These are phyloP conservation scores for Schizophyllum amplum DNA, from an alignment of 1,284 basidiomycete genomes.

Conservation along the genomic window DNA sequence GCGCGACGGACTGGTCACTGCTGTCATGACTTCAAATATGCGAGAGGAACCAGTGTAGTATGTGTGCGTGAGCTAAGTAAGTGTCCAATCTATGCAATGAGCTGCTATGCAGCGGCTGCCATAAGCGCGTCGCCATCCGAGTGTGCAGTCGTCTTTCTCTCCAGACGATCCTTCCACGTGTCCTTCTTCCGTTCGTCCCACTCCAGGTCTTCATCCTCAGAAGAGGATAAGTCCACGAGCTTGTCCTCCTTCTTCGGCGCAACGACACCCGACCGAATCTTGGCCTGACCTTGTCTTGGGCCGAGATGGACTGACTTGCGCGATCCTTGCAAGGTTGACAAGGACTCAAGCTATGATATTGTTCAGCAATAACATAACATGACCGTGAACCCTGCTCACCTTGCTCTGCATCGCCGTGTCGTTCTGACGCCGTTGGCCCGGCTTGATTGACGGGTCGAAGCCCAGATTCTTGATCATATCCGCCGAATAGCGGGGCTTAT, in stretches of 20 bases:
- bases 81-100: too few relatives aligned
- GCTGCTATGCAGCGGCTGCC: too few relatives aligned
- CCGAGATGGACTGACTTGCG: conserved; percentile 44
- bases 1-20: neutral
- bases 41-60: neutral
- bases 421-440: conserved; percentile 33
- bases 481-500: conserved; percentile 45
- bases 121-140: too few relatives aligned
- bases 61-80: neutral
- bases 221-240: neutral
- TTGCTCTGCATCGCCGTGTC: conserved; percentile 43
- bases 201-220: neutral
- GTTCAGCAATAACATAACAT: conserved; percentile 3
- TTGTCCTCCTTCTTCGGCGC: conserved; percentile 19
- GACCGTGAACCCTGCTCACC: conserved; percentile 25
- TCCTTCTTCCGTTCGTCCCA: neutral
- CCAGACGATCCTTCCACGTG: neutral
- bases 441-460: conserved; percentile 60
- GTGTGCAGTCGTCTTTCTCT: neutral
- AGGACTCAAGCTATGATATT: conserved; percentile 35
- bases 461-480: conserved; percentile 59
- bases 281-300: conserved; percentile 46
- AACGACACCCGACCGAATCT: conserved; percentile 42
- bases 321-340: conserved; percentile 38
- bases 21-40: neutral